Base-by-base conservation (phyloP, 2,329 filamentous ascomycete species). In the Aspergillus thermomutatus region DNA sequence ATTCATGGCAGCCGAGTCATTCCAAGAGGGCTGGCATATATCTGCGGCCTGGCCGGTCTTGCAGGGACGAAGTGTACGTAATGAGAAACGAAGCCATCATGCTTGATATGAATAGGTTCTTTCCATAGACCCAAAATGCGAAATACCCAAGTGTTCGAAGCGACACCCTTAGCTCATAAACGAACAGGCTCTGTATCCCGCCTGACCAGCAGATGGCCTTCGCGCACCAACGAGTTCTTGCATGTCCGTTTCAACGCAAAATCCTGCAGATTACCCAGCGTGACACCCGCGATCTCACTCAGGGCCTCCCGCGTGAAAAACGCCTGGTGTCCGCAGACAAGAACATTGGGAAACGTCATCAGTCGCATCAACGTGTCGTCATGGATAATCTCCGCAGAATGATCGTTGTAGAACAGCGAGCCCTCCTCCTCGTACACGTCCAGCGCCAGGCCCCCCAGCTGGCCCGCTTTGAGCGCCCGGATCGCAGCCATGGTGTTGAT, bases 271-370 rank as follows among this genome's bases (percentile, higher is more conserved):
- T 88, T 88, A 55, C 74, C 71, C 58, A 88, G 64, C 1, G 85
- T 88, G 52, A 78, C 81, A 48, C 82, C 79, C 1, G 86, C 81
- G 64, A 89, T 89, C 72, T 87, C 85, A 7, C 75, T 74, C 50
- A 89, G 72, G 1, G 87, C 87, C 72, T 89, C 86, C 34, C 82
- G 75, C 4, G 86, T 89, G 64, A 89, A 87, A 73, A 89, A 89
- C 1, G 84, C 87, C 75, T 89, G 87, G 63, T 89, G 87, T 0
- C 86, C 86, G 60, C 82, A 86, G 57, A 89, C 75, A 47, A 89
- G 69, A 3, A 87, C 86, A 60, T 89, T 89, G 57, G 81, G 86
- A 64, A 89, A 89, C 0, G 85, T 88, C 72, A 86, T 83, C 60
- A 89, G 72, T 4, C 86, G 80, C 80, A 86, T 86, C 47, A 89